Conservation (phyloP, 805 yeast genomes). For the Teunomyces funiuensis region DNA sequence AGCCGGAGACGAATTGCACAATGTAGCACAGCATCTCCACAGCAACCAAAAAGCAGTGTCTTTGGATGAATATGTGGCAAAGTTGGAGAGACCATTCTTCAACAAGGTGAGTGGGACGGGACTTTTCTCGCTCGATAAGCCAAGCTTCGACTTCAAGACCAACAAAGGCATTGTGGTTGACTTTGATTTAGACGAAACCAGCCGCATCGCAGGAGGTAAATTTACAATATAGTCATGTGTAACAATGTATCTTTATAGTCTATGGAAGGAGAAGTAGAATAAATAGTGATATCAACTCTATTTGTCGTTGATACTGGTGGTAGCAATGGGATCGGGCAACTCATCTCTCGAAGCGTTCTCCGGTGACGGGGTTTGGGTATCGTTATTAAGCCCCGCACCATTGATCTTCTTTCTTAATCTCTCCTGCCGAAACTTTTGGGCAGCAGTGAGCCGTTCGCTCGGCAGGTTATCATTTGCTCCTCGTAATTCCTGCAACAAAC, state of each 20-base stretch:
- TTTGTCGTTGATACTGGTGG: slow-evolving; percentile 1
- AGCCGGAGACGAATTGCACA: slow-evolving; percentile 14
- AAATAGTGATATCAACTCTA: slow-evolving; percentile 3
- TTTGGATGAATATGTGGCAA: slow-evolving; percentile 17
- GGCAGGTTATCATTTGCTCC: slow-evolving; percentile 24
- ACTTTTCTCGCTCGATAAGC: slow-evolving; percentile 33
- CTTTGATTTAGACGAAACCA: slow-evolving; percentile 33
- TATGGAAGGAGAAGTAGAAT: slow-evolving; percentile 3
- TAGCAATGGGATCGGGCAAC: not conserved
- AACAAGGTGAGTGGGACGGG: slow-evolving; percentile 44
- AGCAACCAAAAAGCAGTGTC: slow-evolving; percentile 1
- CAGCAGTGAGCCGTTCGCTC: slow-evolving; percentile 33
- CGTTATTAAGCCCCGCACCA: slow-evolving; percentile 8
- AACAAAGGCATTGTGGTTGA: slow-evolving; percentile 29
- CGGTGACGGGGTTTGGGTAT: slow-evolving; percentile 1
- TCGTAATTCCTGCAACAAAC: slow-evolving; percentile 60
- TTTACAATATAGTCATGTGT: slow-evolving; percentile 6
- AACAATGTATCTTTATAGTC: not conserved
- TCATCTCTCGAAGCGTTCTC: slow-evolving; percentile 3
- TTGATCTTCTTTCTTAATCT: slow-evolving; percentile 27
- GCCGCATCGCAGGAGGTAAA: slow-evolving; percentile 7
- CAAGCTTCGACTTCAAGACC: slow-evolving; percentile 30
- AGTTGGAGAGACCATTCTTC: slow-evolving; percentile 32
- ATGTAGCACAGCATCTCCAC: slow-evolving; percentile 15
- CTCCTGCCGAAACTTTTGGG: slow-evolving; percentile 45